Evolutionary conservation across 1,139 yeast species (phyloP).

Genomic region (Suhomyces anneliseae): DNA sequence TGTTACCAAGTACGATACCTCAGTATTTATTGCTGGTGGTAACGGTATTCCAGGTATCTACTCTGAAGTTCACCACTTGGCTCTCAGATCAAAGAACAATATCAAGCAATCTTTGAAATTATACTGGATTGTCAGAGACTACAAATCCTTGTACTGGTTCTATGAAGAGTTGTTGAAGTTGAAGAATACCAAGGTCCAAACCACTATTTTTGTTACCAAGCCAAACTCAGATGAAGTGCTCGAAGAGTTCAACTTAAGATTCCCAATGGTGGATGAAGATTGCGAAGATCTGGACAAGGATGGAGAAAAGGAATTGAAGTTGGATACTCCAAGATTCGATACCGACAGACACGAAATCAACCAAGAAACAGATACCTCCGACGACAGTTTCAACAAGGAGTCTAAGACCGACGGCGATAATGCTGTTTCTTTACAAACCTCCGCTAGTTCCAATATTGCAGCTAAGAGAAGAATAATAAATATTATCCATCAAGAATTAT

Average conservation of each 20-base stretch:
- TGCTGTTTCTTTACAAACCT: background rate
- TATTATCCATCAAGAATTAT: conserved; percentile 20
- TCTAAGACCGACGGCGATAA: background rate
- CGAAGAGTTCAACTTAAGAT: conserved; percentile 20
- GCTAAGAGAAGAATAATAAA: conserved; percentile 9
- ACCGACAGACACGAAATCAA: background rate
- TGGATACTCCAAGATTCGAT: background rate
- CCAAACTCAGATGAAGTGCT: conserved; percentile 22
- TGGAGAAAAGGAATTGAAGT: conserved; percentile 2
- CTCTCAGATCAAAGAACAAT: conserved; percentile 10
- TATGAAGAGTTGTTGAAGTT: conserved; percentile 45
- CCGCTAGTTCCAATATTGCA: background rate
- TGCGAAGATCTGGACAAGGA: conserved; percentile 3
- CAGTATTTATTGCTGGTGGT: conserved; percentile 47
- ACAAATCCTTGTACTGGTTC: conserved; percentile 50
- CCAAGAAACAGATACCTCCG: background rate
- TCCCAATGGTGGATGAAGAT: conserved; percentile 1
- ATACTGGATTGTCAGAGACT: conserved; percentile 54
- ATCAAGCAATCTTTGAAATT: conserved; percentile 34
- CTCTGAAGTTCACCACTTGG: conserved; percentile 35
- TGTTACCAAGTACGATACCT: conserved; percentile 34
- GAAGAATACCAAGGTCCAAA: conserved; percentile 30
- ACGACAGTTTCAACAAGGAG: background rate
- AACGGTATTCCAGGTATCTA: conserved; percentile 51
- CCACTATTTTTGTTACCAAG: conserved; percentile 45